These are phyloP conservation scores for Wickerhamomyces sydowiorum DNA, from an alignment of 805 yeast genomes.

Conservation along the genomic window DNA sequence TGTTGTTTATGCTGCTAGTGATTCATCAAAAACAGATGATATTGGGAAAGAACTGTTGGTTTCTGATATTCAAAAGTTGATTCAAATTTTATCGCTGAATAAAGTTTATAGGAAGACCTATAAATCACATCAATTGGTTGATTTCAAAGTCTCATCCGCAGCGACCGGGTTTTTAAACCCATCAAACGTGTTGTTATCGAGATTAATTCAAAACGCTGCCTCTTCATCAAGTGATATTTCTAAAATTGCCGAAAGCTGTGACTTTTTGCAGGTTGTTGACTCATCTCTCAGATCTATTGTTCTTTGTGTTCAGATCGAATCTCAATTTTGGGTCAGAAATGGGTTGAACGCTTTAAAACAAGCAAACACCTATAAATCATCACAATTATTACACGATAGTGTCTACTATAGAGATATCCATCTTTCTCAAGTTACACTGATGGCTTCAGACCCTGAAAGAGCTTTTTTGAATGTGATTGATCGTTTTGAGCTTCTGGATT, in stretches of 20 bases:
- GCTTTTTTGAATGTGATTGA: conserved; percentile 50
- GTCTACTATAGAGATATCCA: conserved; percentile 72
- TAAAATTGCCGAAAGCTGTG: conserved; percentile 19
- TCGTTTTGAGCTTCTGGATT: conserved; percentile 52
- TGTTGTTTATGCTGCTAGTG: conserved; percentile 32
- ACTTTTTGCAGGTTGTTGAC: conserved; percentile 47
- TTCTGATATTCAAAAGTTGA: conserved; percentile 27
- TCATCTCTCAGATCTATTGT: conserved; percentile 55
- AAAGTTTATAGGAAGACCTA: conserved; percentile 13
- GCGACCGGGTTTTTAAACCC: conserved; percentile 56
- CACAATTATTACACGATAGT: conserved; percentile 36
- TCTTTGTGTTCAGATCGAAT: conserved; percentile 51
- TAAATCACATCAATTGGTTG: conserved; percentile 24
- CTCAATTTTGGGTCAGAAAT: conserved; percentile 72
- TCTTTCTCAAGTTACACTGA: conserved; percentile 55
- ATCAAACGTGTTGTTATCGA: conserved; percentile 47
- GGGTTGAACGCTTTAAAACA: conserved; percentile 51
- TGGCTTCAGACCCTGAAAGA: conserved; percentile 44
- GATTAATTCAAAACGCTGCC: not conserved
- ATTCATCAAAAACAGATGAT: conserved; percentile 1
- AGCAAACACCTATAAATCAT: conserved; percentile 42
- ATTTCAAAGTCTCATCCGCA: conserved; percentile 41
- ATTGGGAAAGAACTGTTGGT: not conserved
- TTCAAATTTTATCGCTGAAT: conserved; percentile 17
- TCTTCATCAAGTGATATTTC: not conserved